Conservation (phyloP, 306 rosid species). For the Erythrophleum fordii region DNA sequence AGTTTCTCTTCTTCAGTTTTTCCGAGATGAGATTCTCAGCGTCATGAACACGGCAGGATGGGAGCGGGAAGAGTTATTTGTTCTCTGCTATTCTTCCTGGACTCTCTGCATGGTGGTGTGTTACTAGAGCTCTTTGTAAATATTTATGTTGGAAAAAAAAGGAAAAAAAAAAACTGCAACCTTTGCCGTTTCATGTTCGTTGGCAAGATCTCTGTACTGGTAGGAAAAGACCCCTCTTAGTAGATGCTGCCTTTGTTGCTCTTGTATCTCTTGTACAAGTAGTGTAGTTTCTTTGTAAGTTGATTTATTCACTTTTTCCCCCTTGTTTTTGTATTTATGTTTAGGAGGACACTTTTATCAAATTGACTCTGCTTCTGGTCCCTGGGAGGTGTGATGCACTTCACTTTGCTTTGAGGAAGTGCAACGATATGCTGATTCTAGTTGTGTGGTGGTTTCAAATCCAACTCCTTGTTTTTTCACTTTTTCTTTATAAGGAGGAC, state of each 20-base stretch:
- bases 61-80: conserved; percentile 47
- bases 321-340: conserved; percentile 30
- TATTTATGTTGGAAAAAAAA: conserved; percentile 50
- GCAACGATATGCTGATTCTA: neutral
- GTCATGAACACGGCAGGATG: conserved; percentile 43
- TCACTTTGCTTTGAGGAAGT: conserved; percentile 27
- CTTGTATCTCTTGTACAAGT: conserved; percentile 50
- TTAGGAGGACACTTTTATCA: neutral
- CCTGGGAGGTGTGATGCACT: neutral
- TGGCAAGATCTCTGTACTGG: conserved; percentile 39
- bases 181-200: conserved; percentile 46
- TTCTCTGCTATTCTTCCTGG: conserved; percentile 51
- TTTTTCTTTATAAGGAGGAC: neutral
- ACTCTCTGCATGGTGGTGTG: conserved; percentile 63
- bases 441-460: conserved; percentile 2
- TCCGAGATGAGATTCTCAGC: conserved; percentile 47
- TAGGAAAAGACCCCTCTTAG: conserved; percentile 33
- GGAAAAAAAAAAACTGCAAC: conserved; percentile 15
- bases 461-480: neutral
- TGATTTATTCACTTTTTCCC: conserved; percentile 29
- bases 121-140: conserved; percentile 63
- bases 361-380: conserved; percentile 13
- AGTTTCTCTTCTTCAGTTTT: conserved; percentile 46
- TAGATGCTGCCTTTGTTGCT: conserved; percentile 46
- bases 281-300: conserved; percentile 45